phyloP scores from a whole-genome alignment of 1,284 basidiomycete genomes.

The Leccinum variabile region DNA sequence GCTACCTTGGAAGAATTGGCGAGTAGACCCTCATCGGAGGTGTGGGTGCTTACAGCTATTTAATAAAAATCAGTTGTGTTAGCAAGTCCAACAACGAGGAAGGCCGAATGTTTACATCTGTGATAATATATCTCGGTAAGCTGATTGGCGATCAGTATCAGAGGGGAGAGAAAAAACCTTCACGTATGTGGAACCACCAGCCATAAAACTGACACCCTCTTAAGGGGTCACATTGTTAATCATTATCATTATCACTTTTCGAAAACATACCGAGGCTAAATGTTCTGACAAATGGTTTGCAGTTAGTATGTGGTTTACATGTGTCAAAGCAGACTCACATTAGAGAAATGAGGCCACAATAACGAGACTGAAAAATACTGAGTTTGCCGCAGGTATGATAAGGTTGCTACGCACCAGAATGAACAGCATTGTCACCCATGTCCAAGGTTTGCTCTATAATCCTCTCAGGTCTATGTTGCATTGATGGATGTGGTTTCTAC shows the following conservation, averaged over 20 bases:
- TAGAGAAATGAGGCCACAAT: background rate
- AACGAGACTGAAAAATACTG: background rate
- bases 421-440: background rate
- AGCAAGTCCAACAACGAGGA: background rate
- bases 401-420: background rate
- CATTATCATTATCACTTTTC: background rate
- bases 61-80: background rate
- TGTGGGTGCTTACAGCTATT: slow-evolving; percentile 10
- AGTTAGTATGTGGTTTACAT: background rate
- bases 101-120: background rate
- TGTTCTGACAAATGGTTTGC: background rate
- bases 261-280: background rate
- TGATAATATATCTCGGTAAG: background rate
- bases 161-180: background rate
- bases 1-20: slow-evolving; percentile 2
- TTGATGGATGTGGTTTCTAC: background rate
- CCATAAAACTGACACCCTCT: slow-evolving; percentile 2
- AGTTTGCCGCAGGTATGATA: background rate
- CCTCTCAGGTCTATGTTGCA: background rate
- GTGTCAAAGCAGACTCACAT: background rate
- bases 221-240: background rate
- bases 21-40: background rate
- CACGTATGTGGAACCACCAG: background rate
- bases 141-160: background rate
- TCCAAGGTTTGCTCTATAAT: background rate